phyloP scores from a whole-genome alignment of 148 eudicot genomes.

The Rhododendron henanense region DNA sequence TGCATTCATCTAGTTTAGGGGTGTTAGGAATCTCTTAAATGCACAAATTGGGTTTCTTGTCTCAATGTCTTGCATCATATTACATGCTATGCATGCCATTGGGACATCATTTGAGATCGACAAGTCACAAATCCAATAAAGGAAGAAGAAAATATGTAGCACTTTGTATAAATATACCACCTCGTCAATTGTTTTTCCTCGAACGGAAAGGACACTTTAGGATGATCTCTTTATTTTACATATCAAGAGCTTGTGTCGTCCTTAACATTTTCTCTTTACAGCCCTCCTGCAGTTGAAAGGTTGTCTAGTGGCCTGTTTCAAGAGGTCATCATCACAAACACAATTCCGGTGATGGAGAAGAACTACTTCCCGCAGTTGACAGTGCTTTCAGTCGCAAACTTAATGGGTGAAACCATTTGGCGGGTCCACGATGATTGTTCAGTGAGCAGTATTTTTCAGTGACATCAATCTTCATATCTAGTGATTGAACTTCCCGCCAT shows the following conservation, averaged over 20 bases:
- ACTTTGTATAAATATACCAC: background rate
- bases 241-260: background rate
- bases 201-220: background rate
- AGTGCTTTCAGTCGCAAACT: slow-evolving; percentile 62
- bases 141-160: background rate
- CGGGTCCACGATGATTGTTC: slow-evolving; percentile 66
- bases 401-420: slow-evolving; percentile 73
- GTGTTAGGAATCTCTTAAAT: background rate
- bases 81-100: background rate
- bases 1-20: background rate
- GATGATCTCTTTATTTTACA: background rate
- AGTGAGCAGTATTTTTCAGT: slow-evolving; percentile 70
- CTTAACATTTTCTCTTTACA: slow-evolving; percentile 15
- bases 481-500: background rate
- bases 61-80: background rate
- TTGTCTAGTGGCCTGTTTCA: slow-evolving; percentile 66
- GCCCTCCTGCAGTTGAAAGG: slow-evolving; percentile 73
- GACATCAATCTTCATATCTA: slow-evolving; percentile 7
- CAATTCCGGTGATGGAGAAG: slow-evolving; percentile 49
- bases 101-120: background rate
- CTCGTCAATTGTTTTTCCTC: background rate
- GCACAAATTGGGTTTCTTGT: background rate
- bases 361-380: slow-evolving; percentile 68
- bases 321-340: slow-evolving; percentile 66
- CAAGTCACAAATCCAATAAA: background rate